Conservation (phyloP, 78 protist species). For the Dictyostelium intermedium region DNA sequence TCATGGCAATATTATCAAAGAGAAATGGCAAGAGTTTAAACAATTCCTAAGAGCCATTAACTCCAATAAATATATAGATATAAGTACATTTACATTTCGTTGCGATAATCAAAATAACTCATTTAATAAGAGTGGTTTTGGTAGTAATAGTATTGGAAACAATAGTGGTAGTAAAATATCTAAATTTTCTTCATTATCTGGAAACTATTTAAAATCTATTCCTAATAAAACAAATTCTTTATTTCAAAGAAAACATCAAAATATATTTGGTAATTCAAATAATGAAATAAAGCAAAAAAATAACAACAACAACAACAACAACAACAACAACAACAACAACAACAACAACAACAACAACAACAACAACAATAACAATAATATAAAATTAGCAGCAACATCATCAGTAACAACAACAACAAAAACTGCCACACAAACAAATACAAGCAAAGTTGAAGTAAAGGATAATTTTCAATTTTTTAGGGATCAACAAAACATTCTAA, state of each 20-base stretch:
- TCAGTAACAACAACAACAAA: no score
- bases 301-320: no score
- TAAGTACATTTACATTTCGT: background rate
- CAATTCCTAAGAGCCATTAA: background rate
- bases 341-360: no score
- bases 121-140: no score
- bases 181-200: background rate
- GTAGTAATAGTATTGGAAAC: no score
- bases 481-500: background rate
- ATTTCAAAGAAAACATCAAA: background rate
- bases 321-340: no score
- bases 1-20: background rate
- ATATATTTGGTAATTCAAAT: background rate
- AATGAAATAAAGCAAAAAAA: no score
- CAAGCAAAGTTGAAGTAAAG: background rate
- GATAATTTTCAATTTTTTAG: background rate
- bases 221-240: background rate
- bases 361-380: no score
- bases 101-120: background rate
- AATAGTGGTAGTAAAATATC: background rate
- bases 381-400: no score
- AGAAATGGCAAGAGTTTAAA: background rate
- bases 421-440: background rate
- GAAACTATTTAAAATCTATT: background rate
- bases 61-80: background rate